These are phyloP conservation scores for Chlorella sp. DNA, from an alignment of 139 green algal genomes.

Conservation along the genomic window DNA sequence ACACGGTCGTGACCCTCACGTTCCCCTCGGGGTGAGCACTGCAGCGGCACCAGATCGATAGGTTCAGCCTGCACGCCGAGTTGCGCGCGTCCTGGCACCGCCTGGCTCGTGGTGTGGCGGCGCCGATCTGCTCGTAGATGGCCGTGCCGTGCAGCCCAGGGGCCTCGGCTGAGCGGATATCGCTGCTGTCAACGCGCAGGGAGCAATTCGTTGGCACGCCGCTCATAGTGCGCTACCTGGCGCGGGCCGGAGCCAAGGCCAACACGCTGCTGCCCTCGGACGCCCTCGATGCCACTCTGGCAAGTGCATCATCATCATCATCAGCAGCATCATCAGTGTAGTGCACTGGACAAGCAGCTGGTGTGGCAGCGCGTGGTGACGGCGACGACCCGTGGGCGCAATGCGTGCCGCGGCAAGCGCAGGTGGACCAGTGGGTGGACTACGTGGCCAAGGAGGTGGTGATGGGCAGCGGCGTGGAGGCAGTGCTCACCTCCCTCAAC, in stretches of 20 bases:
- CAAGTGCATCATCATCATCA: slow-evolving; percentile 6
- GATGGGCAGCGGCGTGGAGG: slow-evolving; percentile 56
- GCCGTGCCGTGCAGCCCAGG: neutral
- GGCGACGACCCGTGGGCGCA: neutral
- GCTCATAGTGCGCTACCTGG: slow-evolving; percentile 65
- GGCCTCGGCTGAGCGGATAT: neutral
- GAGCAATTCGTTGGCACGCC: slow-evolving; percentile 55
- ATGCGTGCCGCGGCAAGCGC: neutral
- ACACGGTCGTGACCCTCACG: slow-evolving; percentile 40
- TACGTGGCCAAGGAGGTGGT: slow-evolving; percentile 45
- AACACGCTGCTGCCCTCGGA: slow-evolving; percentile 40
- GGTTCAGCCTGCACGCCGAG: no score
- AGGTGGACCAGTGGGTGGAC: slow-evolving; percentile 85
- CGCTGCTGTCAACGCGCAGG: slow-evolving; percentile 26
- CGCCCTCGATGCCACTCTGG: slow-evolving; percentile 50
- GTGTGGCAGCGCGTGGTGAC: neutral
- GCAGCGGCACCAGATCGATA: neutral
- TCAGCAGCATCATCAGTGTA: neutral
- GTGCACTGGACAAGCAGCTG: neutral
- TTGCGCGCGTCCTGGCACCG: no score
- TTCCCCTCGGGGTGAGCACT: slow-evolving; percentile 20
- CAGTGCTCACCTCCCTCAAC: slow-evolving; percentile 49
- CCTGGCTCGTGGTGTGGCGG: no score
- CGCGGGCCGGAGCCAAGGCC: slow-evolving; percentile 25
- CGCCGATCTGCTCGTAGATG: neutral